A percentile compares a stretch with the other conserved stretches of the same genome.
Conservation (phyloP, 805 yeast species). For the Peterozyma toletana region DNA sequence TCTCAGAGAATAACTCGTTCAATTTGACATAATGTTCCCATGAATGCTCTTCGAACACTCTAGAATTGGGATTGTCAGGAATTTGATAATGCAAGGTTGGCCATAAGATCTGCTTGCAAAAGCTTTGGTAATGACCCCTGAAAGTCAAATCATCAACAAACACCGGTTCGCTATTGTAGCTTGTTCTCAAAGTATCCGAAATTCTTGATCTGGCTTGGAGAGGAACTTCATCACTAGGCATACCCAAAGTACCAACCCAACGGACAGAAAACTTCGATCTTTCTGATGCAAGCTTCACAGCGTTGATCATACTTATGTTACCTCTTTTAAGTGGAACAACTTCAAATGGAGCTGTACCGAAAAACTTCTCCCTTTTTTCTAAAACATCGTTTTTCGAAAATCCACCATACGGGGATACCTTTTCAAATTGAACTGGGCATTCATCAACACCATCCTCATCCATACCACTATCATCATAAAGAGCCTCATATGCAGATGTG, state of each 20-base stretch:
- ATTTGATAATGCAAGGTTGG: slow-evolving; percentile 91
- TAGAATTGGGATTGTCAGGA: slow-evolving; percentile 90
- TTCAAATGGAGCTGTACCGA: slow-evolving; percentile 63
- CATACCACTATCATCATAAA: slow-evolving; percentile 2
- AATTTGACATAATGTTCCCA: slow-evolving; percentile 78
- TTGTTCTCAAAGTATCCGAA: slow-evolving; percentile 31
- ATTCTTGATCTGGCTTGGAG: slow-evolving; percentile 47
- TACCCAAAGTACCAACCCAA: slow-evolving; percentile 92
- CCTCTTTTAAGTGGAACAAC: slow-evolving; percentile 67
- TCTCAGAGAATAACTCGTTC: slow-evolving; percentile 76
- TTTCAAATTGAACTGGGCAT: slow-evolving; percentile 13
- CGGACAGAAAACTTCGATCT: slow-evolving; percentile 26
- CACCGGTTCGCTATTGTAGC: slow-evolving; percentile 57
- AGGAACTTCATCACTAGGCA: slow-evolving; percentile 83
- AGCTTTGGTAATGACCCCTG: slow-evolving; percentile 85
- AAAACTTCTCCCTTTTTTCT: slow-evolving; percentile 27
- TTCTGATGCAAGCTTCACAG: slow-evolving; percentile 55
- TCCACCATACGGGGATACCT: slow-evolving; percentile 65
- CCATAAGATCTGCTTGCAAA: slow-evolving; percentile 93
- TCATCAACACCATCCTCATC: slow-evolving; percentile 1
- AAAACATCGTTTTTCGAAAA: slow-evolving; percentile 48
- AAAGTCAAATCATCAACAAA: slow-evolving; percentile 73
- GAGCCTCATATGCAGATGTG: slow-evolving; percentile 1
- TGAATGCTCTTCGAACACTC: slow-evolving; percentile 92
- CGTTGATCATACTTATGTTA: slow-evolving; percentile 84